Evolutionary conservation across 805 yeast genomes (phyloP), one percentile per base, ranked within the genome.

Genomic region (Schwanniomyces pseudopolymorphus): DNA sequence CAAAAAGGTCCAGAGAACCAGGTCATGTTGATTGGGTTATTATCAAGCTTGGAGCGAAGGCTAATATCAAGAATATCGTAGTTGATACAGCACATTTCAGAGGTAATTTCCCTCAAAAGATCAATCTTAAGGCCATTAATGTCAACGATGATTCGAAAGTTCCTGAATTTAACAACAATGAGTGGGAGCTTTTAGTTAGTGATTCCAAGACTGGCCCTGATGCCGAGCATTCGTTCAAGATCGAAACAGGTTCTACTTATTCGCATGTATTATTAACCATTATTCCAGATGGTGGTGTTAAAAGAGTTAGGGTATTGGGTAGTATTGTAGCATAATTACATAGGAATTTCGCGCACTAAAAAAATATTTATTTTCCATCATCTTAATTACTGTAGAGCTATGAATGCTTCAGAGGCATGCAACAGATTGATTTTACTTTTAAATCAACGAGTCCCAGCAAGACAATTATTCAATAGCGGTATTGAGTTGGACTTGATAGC

Each of bases 261-360:
- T 79, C 90, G 8, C 96, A 90, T 63, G 87, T 90, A 25, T 81
- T 83, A 58, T 65, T 92, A 55, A 81, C 87, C 8, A 85, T 92
- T 64, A 86, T 90, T 53, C 99, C 99, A 19, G 99, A 92, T 62
- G 99, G 99, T 42, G 99, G 99, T 50, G 89, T 90, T 46, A 92
- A 92, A 75, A 80, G 99, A 63, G 69, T 92, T 33, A 80, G 96
- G 54, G 94, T 91, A 22, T 79, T 81, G 58, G 98, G 97, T 36
- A 72, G 72, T 26, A 63, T 69, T 42, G 66, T 39, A 16, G 28
- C 46, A 20, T 21, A 36, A 21, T 11, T 36, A 19, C 24, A 19
- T 36, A 36, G 39, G 16, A 20, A 20, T 36, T n/a, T 14, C 35
- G 35, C 35, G 35, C 3, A 26, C 28, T 26, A 26, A 31, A 28